Evolutionary conservation across 139 green algal species (phyloP).

Genomic region (Chlamydomonas incerta): DNA sequence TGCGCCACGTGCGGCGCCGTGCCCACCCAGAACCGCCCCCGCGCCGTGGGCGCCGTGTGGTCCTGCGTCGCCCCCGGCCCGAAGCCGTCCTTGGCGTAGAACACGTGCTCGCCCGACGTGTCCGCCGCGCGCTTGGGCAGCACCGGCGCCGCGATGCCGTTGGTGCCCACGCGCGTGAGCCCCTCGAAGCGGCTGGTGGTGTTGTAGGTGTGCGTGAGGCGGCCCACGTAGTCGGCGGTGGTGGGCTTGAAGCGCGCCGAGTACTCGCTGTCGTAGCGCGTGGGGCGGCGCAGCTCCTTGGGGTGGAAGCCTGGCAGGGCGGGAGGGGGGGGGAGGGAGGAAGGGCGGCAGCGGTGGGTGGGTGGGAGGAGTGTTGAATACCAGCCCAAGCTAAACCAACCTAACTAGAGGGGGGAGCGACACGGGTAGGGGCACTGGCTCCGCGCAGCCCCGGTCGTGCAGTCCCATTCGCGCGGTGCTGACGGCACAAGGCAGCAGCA

Average conservation of each 20-base stretch:
- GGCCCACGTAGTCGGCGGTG: slow-evolving; percentile 6
- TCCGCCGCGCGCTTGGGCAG: not conserved
- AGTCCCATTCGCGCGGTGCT: too few relatives aligned
- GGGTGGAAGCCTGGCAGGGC: slow-evolving; percentile 11
- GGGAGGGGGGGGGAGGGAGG: not conserved
- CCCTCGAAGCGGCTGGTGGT: slow-evolving; percentile 9
- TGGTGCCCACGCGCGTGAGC: slow-evolving; percentile 6
- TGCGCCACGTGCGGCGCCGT: slow-evolving; percentile 5
- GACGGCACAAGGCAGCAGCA: too few relatives aligned
- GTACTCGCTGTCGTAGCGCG: slow-evolving; percentile 27
- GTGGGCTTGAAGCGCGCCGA: not conserved
- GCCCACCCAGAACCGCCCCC: slow-evolving; percentile 37
- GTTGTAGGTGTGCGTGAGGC: slow-evolving; percentile 19
- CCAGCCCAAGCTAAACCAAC: too few relatives aligned
- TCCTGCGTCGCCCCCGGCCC: not conserved
- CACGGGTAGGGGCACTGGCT: too few relatives aligned
- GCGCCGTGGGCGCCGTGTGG: not conserved
- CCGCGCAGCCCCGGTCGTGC: too few relatives aligned
- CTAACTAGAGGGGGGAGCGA: too few relatives aligned
- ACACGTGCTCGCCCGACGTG: slow-evolving; percentile 7
- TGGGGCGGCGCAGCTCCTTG: not conserved
- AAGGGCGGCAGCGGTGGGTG: too few relatives aligned
- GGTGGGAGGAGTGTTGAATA: too few relatives aligned
- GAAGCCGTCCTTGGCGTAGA: slow-evolving; percentile 34
- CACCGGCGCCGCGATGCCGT: slow-evolving; percentile 16